Conservation (phyloP, 306 rosid species). For the Inga oerstediana region DNA sequence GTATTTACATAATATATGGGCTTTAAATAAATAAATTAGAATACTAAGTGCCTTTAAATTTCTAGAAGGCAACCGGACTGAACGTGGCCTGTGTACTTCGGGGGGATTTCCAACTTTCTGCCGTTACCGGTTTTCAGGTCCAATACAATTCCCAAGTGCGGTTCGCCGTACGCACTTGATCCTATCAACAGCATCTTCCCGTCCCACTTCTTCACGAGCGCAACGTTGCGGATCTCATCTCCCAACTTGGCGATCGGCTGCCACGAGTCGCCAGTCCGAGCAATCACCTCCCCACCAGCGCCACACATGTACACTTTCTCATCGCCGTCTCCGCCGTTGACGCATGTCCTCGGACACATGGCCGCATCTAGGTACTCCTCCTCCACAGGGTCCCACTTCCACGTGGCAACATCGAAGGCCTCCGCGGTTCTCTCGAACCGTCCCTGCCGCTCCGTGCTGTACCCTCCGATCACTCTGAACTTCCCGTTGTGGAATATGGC, state of each 20-base stretch:
- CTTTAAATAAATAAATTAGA: background rate
- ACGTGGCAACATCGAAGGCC: slow-evolving; percentile 41
- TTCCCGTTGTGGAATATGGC: slow-evolving; percentile 45
- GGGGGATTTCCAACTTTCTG: slow-evolving; percentile 48
- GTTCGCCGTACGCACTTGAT: slow-evolving; percentile 49
- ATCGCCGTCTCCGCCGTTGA: slow-evolving; percentile 32
- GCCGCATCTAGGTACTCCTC: slow-evolving; percentile 44
- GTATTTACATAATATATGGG: background rate
- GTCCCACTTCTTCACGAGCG: slow-evolving; percentile 40
- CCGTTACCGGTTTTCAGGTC: slow-evolving; percentile 34
- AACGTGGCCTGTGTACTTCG: slow-evolving; percentile 50
- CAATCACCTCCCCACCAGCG: slow-evolving; percentile 32
- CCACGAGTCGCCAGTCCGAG: slow-evolving; percentile 39
- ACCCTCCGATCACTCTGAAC: slow-evolving; percentile 63
- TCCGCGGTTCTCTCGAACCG: slow-evolving; percentile 62
- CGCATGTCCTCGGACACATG: slow-evolving; percentile 58
- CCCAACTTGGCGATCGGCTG: slow-evolving; percentile 43
- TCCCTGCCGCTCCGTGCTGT: slow-evolving; percentile 70
- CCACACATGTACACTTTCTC: slow-evolving; percentile 43
- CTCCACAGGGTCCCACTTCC: slow-evolving; percentile 46
- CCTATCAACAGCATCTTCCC: slow-evolving; percentile 52
- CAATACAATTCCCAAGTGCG: slow-evolving; percentile 42
- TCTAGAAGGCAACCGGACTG: slow-evolving; percentile 67
- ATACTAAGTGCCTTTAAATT: slow-evolving; percentile 29
- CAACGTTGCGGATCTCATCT: slow-evolving; percentile 45